Base-by-base conservation (phyloP, 768 basidiomycete species). In the Boletus vermiculosoides region DNA sequence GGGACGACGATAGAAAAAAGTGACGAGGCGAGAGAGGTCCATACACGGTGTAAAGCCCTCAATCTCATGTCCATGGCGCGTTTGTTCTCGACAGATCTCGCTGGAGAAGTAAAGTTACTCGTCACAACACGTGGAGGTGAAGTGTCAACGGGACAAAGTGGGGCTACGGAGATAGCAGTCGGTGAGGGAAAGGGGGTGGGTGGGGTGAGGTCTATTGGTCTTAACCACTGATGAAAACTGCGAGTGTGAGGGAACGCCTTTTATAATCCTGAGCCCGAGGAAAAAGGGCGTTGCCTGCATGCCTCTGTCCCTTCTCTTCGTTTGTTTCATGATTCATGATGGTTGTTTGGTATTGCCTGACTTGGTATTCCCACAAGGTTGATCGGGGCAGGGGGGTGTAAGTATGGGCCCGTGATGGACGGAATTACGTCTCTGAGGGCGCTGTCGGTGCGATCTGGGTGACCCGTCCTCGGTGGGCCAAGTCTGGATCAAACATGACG, bases 321-420 rank as follows among this genome's bases (percentile, higher is more conserved):
- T 25, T 12, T 42, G 34, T 41, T 36, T 51, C 49, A 42, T 58
- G 34, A 51, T 45, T 44, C 46, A 45, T 41, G 46, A 13, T 20
- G 34, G 28, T 5, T 40, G 46, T 31, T 42, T 55, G 23, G 47
- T 53, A 37, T 31, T 37, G 8, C 54, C 46, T n/a, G 36, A 25
- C 25, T 50, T 50, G 18, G 50, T 25, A 37, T 39, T 47, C 40
- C 56, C 57, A 50, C 45, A 41, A 59, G 55, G 59, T 45, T 34
- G 63, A 70, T 63, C 55, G 63, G 58, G 67, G 54, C 50, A 40
- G 31, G 55, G 50, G 58, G 57, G 44, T 41, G 46, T 25, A 25
- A n/a, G 36, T 45, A 34, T 44, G 18, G 31, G n/a, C 28, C 34
- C 22, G 23, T 50, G 48, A 46, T 12, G 46, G 22, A 22, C 20